phyloP scores from a whole-genome alignment of 208 protist species.

The Trypanosoma scelopori region DNA sequence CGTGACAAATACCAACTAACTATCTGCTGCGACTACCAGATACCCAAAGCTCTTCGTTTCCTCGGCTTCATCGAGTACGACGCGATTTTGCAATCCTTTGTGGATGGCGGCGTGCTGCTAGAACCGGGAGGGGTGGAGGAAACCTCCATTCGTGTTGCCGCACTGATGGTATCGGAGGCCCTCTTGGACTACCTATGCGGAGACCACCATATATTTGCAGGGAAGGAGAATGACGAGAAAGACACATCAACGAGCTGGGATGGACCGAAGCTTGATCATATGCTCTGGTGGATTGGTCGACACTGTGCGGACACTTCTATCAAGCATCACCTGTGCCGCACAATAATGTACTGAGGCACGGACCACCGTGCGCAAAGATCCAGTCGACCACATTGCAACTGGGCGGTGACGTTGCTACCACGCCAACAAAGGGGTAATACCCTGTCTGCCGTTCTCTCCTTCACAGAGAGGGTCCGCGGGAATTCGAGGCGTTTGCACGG shows the following conservation, averaged over 20 bases:
- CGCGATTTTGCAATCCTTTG: conserved; percentile 31
- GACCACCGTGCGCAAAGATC: no score
- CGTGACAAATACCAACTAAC: conserved; percentile 47
- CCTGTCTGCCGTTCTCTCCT: no score
- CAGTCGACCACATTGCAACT: background rate
- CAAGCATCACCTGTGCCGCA: conserved; percentile 45
- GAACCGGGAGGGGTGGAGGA: conserved; percentile 50
- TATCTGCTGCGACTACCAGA: conserved; percentile 89
- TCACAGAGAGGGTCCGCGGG: no score
- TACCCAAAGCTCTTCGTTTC: conserved; percentile 71
- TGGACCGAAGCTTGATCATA: conserved; percentile 50
- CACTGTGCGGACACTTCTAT: conserved; percentile 25
- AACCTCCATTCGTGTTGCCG: conserved; percentile 59
- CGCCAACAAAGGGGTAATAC: no score
- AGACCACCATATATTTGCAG: background rate
- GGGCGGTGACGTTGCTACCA: no score
- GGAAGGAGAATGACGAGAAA: background rate
- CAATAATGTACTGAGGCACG: conserved; percentile 43
- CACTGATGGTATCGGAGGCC: conserved; percentile 47
- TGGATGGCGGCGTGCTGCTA: conserved; percentile 60
- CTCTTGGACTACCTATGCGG: conserved; percentile 45
- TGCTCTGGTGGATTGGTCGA: conserved; percentile 78
- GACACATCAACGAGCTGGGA: conserved; percentile 16
- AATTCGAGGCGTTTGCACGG: no score
- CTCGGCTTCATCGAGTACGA: conserved; percentile 68